A percentile compares a stretch with the other conserved stretches of the same genome.
phyloP scores from a whole-genome alignment of 2,329 filamentous ascomycete genomes.

The Phaeomoniella chlamydospora region DNA sequence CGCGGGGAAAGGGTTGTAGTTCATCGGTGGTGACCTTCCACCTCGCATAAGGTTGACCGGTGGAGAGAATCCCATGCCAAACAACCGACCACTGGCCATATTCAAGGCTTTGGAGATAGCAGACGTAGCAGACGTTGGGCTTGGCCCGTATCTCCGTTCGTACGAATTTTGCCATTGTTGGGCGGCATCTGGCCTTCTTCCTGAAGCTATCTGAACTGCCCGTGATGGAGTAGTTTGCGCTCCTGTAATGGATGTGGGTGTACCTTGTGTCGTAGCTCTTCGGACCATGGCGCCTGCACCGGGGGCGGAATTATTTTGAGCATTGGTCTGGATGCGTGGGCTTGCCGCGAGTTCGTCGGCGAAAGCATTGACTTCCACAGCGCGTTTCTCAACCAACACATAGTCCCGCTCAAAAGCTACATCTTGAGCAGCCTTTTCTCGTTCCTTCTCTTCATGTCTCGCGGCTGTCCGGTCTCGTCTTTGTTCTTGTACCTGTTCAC shows the following conservation, averaged over 20 bases:
- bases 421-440: constrained; percentile 64
- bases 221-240: constrained; percentile 56
- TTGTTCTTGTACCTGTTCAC: constrained; percentile 28
- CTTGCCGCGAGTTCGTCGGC: constrained; percentile 88
- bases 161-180: constrained; percentile 70
- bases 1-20: constrained; percentile 59
- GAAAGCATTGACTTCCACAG: constrained; percentile 92
- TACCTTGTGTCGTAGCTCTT: constrained; percentile 63
- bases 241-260: constrained; percentile 53
- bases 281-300: constrained; percentile 53
- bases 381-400: constrained; percentile 85
- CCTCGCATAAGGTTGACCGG: constrained; percentile 29
- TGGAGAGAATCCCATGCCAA: constrained; percentile 35
- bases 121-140: constrained; percentile 66
- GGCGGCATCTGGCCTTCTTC: constrained; percentile 42
- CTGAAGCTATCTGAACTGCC: constrained; percentile 59
- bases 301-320: constrained; percentile 27
- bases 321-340: constrained; percentile 43
- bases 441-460: constrained; percentile 27
- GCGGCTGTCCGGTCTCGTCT: constrained; percentile 16
- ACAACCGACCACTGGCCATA: constrained; percentile 59
- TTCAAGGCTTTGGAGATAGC: constrained; percentile 91
- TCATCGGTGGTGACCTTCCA: constrained; percentile 28
- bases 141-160: constrained; percentile 61
- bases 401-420: constrained; percentile 87